Conservation (phyloP, 2,329 filamentous ascomycete genomes). For the Verticillium klebahnii region DNA sequence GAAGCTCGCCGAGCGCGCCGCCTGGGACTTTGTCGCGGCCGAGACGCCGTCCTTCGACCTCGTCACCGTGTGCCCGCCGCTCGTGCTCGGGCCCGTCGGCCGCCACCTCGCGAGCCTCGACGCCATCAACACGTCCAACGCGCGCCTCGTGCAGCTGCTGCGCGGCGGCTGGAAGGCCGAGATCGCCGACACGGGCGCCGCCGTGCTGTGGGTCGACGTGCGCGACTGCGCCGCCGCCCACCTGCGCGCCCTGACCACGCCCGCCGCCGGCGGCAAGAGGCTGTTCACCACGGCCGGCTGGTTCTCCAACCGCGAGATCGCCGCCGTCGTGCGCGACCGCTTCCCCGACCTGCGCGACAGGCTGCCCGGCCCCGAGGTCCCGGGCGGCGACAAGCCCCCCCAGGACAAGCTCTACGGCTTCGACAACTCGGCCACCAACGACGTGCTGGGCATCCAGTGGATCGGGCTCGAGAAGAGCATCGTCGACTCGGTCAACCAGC, state of each 20-base stretch:
- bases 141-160: constrained; percentile 45
- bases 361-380: constrained; percentile 38
- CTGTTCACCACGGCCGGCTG: constrained; percentile 44
- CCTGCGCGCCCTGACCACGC: constrained; percentile 43
- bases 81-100: constrained; percentile 30
- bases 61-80: constrained; percentile 49
- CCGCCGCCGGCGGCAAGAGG: constrained; percentile 43
- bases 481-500: constrained; percentile 49
- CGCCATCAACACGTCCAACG: constrained; percentile 49
- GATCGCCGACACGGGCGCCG: constrained; percentile 35
- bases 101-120: constrained; percentile 16
- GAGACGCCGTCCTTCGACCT: constrained; percentile 43
- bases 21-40: constrained; percentile 45
- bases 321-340: constrained; percentile 34
- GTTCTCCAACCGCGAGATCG: constrained; percentile 42
- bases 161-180: constrained; percentile 41
- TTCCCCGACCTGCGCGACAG: constrained; percentile 46
- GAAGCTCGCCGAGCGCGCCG: constrained; percentile 47
- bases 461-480: constrained; percentile 56
- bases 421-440: constrained; percentile 54
- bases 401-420: constrained; percentile 42
- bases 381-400: constrained; percentile 37
- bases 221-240: constrained; percentile 51
- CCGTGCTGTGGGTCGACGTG: constrained; percentile 50
- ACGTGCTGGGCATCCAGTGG: constrained; percentile 60